Base-by-base conservation (phyloP, 2,329 filamentous ascomycete genomes). In the Alternaria atra region DNA sequence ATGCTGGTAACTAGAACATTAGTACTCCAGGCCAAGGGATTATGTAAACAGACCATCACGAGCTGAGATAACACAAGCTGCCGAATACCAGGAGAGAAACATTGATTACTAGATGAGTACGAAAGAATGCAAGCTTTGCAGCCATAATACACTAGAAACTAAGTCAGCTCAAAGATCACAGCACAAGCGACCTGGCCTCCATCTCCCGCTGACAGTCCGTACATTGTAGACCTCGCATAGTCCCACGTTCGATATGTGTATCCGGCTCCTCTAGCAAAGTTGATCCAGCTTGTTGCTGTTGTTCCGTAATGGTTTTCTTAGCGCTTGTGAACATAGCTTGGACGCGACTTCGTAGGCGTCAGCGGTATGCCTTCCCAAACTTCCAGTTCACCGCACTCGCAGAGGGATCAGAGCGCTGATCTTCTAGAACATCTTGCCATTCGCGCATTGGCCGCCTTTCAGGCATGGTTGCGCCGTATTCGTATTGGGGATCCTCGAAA, bases 401-500 rank as follows among this genome's bases (percentile, higher is more conserved):
- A 27, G 17, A 48, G 15, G 17, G 12, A 34, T 48, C 20, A 48
- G 46, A 50, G 32, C n/a, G 32, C 13, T 35, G 32, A 17, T 25
- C 32, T 23, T 35, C 20, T 15, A 35, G 46, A n/a, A 23, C 32
- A n/a, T 35, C 46, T 32, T 15, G 9, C 34, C 30, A 30, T 50
- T 23, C 32, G 34, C 30, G 46, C 23, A 35, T 35, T n/a, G 30
- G 46, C 46, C 34, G 46, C 32, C 30, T 37, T 4, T 50, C 32
- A 23, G 32, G 13, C 17, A 25, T 2, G 32, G 30, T 37, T 35
- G 20, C 30, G 23, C 32, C 3, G 32, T 25, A 15, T 15, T 13
- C 50, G 13, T 52, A 52, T 40, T 8, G 35, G 50, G 50, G 32
- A 9, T 52, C 50, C 35, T 52, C 50, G 50, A 52, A 52, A 20